Conservation (phyloP, 1,139 yeast genomes). For the Candida tetrigidarum region DNA sequence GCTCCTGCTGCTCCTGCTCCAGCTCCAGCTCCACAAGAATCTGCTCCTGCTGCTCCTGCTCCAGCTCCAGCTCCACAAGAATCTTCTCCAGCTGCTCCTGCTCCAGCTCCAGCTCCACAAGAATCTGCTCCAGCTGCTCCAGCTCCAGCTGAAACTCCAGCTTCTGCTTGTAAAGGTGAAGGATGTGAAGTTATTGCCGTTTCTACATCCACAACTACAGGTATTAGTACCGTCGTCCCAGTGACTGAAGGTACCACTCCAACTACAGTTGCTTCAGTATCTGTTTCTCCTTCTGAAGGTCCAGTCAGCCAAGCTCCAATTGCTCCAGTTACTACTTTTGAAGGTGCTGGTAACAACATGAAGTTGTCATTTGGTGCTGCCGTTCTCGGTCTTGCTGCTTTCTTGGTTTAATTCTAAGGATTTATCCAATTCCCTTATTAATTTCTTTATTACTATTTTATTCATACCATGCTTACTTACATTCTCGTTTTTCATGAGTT, state of each 20-base stretch:
- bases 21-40: neutral
- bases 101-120: neutral
- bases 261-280: slow-evolving; percentile 4
- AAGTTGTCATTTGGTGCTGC: slow-evolving; percentile 14
- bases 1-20: neutral
- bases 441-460: neutral
- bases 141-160: slow-evolving; percentile 1
- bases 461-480: neutral
- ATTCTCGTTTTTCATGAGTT: neutral
- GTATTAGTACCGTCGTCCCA: slow-evolving; percentile 4
- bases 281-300: slow-evolving; percentile 2
- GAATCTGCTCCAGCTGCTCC: neutral
- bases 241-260: slow-evolving; percentile 6
- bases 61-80: neutral
- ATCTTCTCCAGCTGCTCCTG: neutral
- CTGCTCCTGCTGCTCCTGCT: neutral
- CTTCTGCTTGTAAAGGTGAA: slow-evolving; percentile 3
- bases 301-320: slow-evolving; percentile 1
- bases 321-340: slow-evolving; percentile 7
- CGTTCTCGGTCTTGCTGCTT: slow-evolving; percentile 14
- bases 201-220: slow-evolving; percentile 4
- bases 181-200: slow-evolving; percentile 4
- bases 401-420: slow-evolving; percentile 9
- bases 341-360: slow-evolving; percentile 12
- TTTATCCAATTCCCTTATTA: too few species aligned